Conservation (phyloP, 306 rosid genomes). For the Senna tora region DNA sequence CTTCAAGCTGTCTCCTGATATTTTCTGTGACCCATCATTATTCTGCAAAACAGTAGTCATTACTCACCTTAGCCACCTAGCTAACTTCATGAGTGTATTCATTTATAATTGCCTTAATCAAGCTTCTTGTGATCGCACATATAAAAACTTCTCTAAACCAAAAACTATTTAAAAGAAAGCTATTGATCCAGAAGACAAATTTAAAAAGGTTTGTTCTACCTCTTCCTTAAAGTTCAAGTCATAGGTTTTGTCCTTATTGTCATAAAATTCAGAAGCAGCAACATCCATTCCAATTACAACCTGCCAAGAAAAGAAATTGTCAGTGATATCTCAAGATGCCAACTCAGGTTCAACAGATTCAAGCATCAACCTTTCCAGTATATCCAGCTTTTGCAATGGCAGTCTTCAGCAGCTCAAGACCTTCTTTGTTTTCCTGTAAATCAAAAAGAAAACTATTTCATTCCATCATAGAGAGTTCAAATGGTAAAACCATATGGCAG, state of each 20-base stretch:
- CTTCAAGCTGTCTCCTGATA: conserved; percentile 82
- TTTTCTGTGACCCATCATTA: conserved; percentile 88
- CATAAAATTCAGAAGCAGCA: conserved; percentile 94
- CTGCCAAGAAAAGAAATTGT: conserved; percentile 43
- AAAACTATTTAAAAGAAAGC: not conserved
- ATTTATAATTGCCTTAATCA: not conserved
- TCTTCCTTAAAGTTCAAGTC: conserved; percentile 98
- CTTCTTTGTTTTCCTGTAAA: conserved; percentile 90
- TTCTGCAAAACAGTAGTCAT: conserved; percentile 52
- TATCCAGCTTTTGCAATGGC: conserved; percentile 98
- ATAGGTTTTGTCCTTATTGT: conserved; percentile 66
- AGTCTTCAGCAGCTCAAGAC: conserved; percentile 93
- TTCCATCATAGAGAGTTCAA: conserved; percentile 5
- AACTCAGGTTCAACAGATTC: conserved; percentile 11
- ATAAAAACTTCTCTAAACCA: not conserved
- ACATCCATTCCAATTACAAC: conserved; percentile 99
- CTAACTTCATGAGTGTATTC: not conserved
- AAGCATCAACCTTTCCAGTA: conserved; percentile 68
- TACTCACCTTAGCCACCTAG: not conserved
- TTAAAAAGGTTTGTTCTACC: conserved; percentile 43
- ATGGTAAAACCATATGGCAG: conserved; percentile 8
- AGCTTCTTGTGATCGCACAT: not conserved
- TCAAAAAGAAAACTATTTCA: conserved; percentile 4
- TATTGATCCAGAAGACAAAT: not conserved
- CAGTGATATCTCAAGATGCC: conserved; percentile 25